Evolutionary conservation across 1,284 basidiomycete genomes (phyloP).

Genomic region (Moesziomyces sp.): DNA sequence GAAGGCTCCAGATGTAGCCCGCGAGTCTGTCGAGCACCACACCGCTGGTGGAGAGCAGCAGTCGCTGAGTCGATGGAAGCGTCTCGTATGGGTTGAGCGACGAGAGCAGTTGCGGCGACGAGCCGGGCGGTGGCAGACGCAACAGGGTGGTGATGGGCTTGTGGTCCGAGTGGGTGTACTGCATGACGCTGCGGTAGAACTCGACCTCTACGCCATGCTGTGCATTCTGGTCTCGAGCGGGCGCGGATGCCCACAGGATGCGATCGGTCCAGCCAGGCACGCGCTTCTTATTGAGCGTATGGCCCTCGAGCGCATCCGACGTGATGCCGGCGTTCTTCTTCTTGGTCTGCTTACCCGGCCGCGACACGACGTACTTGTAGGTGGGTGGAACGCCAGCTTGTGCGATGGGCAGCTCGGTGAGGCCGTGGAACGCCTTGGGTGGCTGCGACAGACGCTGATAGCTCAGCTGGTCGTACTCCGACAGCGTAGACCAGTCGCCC

Average conservation of each 20-base stretch:
- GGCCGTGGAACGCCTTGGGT: conserved; percentile 57
- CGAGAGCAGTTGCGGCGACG: conserved; percentile 70
- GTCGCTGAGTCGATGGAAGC: conserved; percentile 38
- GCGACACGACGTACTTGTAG: conserved; percentile 63
- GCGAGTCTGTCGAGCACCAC: conserved; percentile 77
- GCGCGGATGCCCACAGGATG: conserved; percentile 77
- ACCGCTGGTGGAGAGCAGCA: conserved; percentile 69
- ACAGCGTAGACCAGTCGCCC: conserved; percentile 53
- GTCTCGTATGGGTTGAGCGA: conserved; percentile 66
- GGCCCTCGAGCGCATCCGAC: conserved; percentile 28
- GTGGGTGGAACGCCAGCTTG: conserved; percentile 56
- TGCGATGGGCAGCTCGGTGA: conserved; percentile 54
- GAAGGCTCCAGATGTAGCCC: conserved; percentile 79
- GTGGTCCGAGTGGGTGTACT: conserved; percentile 66
- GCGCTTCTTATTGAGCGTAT: conserved; percentile 74
- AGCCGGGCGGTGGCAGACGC: conserved; percentile 68
- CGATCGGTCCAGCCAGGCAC: conserved; percentile 94
- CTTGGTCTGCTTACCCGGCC: conserved; percentile 29
- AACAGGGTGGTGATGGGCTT: conserved; percentile 67
- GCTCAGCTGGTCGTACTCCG: conserved; percentile 61
- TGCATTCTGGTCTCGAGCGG: conserved; percentile 24
- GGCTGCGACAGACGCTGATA: conserved; percentile 35
- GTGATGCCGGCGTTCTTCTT: conserved; percentile 42
- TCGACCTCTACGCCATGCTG: conserved; percentile 54
- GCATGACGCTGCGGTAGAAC: conserved; percentile 65